Base-by-base conservation (phyloP, 257 asterid species). In the Phtheirospermum japonicum region DNA sequence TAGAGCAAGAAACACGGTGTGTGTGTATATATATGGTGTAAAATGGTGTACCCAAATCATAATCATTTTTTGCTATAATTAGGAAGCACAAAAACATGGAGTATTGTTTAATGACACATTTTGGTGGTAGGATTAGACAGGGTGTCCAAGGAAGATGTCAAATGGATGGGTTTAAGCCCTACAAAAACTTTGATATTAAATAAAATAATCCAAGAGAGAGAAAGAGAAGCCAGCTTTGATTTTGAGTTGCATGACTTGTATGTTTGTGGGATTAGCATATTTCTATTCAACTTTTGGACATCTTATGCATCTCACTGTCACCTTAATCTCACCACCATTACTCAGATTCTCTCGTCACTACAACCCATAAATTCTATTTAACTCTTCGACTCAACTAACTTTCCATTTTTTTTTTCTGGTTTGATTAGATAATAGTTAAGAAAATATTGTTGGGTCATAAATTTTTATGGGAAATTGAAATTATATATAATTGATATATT, bases 331-430 rank as follows among this genome's bases (percentile, higher is more conserved):
- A n/a, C n/a, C n/a, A n/a, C n/a, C n/a, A n/a, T n/a, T n/a, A 69
- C 76, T 73, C 59, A 69, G 76, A 73, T 77, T 73, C 78, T 69
- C n/a, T 58, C 68, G 64, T 61, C 65, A 14, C 26, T 30, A 39
- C 58, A 57, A 7, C 4, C 7, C 37, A n/a, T n/a, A n/a, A n/a
- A n/a, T n/a, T n/a, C n/a, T n/a, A n/a, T n/a, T n/a, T n/a, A n/a
- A n/a, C n/a, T n/a, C n/a, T n/a, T n/a, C n/a, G n/a, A n/a, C n/a
- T n/a, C n/a, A n/a, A n/a, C n/a, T n/a, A n/a, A n/a, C n/a, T n/a
- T n/a, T n/a, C n/a, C n/a, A n/a, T n/a, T n/a, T n/a, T n/a, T n/a
- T n/a, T n/a, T n/a, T n/a, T n/a, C n/a, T n/a, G n/a, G n/a, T n/a
- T n/a, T n/a, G n/a, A n/a, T n/a, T n/a, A n/a, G n/a, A n/a, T n/a